phyloP scores from a whole-genome alignment of 208 protist species.

The Trypanosoma conorhini region DNA sequence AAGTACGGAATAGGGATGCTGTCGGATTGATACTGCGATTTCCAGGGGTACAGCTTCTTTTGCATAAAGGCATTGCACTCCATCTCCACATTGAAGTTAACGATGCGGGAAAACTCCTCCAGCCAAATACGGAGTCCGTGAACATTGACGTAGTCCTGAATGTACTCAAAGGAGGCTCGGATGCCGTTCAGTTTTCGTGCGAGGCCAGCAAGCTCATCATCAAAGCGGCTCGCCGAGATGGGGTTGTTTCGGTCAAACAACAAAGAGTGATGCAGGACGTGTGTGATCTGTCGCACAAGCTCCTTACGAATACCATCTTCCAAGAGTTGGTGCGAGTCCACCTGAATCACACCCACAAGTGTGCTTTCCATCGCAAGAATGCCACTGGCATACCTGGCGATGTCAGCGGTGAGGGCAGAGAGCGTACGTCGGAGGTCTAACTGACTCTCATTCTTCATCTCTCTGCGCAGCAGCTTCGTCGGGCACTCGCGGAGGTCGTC shows the following conservation, averaged over 20 bases:
- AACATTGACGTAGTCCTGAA: conserved; percentile 98
- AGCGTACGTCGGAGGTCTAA: conserved; percentile 88
- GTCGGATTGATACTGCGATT: conserved; percentile 88
- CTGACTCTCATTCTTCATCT: conserved; percentile 89
- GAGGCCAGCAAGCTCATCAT: conserved; percentile 81
- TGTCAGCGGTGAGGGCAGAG: conserved; percentile 87
- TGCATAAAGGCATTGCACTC: conserved; percentile 96
- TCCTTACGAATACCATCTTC: conserved; percentile 98
- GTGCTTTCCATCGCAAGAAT: conserved; percentile 98
- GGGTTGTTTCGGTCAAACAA: conserved; percentile 51
- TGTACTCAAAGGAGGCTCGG: conserved; percentile 95
- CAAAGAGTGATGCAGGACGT: conserved; percentile 70
- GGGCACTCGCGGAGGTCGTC: conserved; percentile 73
- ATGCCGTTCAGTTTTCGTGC: conserved; percentile 88
- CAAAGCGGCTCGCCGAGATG: conserved; percentile 42
- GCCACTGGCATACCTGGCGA: conserved; percentile 95
- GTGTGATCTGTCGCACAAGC: conserved; percentile 83
- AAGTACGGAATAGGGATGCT: conserved; percentile 95
- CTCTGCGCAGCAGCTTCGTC: conserved; percentile 58
- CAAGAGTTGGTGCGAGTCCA: conserved; percentile 96
- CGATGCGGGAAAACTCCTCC: conserved; percentile 96
- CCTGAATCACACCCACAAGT: conserved; percentile 96
- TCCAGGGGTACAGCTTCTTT: conserved; percentile 92
- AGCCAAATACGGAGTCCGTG: conserved; percentile 97
- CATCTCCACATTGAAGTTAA: conserved; percentile 97